Conservation (phyloP, 495 filamentous ascomycete species). For the Trichoderma asperelloides region DNA sequence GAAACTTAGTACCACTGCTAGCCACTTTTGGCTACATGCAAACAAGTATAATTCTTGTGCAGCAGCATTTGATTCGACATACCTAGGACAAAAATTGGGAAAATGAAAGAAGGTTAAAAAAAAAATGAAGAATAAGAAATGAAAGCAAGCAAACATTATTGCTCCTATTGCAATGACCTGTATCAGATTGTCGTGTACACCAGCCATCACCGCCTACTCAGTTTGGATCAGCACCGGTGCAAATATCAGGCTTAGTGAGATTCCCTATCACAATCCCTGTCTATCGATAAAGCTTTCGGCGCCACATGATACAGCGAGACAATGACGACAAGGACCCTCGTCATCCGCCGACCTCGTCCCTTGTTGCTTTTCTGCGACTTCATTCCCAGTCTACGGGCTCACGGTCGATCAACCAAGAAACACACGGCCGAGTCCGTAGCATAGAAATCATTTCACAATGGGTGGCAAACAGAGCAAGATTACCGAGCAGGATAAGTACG, state of each 20-base stretch:
- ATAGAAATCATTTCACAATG: constrained; percentile 6
- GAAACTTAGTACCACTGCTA: neutral
- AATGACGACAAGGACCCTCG: constrained; percentile 3
- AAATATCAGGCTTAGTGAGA: neutral
- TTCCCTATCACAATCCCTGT: neutral
- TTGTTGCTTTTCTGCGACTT: neutral
- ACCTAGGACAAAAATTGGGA: neutral
- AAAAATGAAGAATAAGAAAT: too few relatives aligned
- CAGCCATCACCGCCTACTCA: neutral
- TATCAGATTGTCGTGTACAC: too few relatives aligned
- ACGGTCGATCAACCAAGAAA: neutral
- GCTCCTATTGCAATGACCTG: too few relatives aligned
- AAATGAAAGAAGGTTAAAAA: too few relatives aligned
- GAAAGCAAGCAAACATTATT: too few relatives aligned
- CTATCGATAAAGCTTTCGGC: constrained; percentile 11
- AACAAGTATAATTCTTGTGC: too few relatives aligned
- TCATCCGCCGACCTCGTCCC: neutral
- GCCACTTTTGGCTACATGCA: neutral
- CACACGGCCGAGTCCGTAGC: neutral
- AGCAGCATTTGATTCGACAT: neutral
- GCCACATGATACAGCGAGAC: constrained; percentile 2
- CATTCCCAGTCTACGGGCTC: neutral
- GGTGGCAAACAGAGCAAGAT: constrained; percentile 10
- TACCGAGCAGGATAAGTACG: constrained; percentile 14
- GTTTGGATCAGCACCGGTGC: neutral